Evolutionary conservation across 2,329 filamentous ascomycete species (phyloP), one percentile per base, ranked within the genome.

Genomic region (Aquanectria penicillioides): DNA sequence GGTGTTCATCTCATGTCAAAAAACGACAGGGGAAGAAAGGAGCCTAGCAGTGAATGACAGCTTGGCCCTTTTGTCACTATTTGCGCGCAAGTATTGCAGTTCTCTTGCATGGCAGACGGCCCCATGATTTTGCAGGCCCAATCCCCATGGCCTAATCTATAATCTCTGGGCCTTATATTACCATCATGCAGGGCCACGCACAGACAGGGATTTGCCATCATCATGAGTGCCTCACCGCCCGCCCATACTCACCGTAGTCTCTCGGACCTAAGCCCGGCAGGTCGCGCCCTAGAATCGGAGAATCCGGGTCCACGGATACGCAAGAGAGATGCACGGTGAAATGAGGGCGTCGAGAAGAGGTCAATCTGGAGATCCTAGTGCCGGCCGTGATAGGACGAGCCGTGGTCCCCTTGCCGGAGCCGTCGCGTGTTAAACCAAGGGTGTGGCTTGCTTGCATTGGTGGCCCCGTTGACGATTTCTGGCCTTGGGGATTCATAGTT

Each of bases 381-480:
- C 34, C 38, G 48, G 46, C 55, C 38, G 52, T 60, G 53, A 66
- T 49, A 64, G 52, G 55, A 59, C 57, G 37, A 47, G 44, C 55
- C 43, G 55, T 37, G 47, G 53, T n/a, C 10, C 48, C 61, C 65
- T 51, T 34, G 62, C 63, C 61, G 59, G 65, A 65, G 50, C 59
- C 44, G 62, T 65, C 66, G 49, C 64, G 59, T 68, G 66, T 61
- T 61, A 67, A 64, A 67, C 50, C 62, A 55, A 53, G 64, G 64
- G 46, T 54, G 49, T 46, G 56, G 50, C 52, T 48, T 38, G 46
- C 40, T n/a, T n/a, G n/a, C n/a, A n/a, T n/a, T n/a, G n/a, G n/a
- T 43, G 33, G 38, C 46, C 33, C 53, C 46, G 38, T 50, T 50
- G 37, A 50, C 46, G 31, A 29, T 44, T 50, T 23, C 46, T 25